Evolutionary conservation across 2,329 filamentous ascomycete genomes (phyloP), one percentile per base, ranked within the genome.

Genomic region (Penicillium sp.): DNA sequence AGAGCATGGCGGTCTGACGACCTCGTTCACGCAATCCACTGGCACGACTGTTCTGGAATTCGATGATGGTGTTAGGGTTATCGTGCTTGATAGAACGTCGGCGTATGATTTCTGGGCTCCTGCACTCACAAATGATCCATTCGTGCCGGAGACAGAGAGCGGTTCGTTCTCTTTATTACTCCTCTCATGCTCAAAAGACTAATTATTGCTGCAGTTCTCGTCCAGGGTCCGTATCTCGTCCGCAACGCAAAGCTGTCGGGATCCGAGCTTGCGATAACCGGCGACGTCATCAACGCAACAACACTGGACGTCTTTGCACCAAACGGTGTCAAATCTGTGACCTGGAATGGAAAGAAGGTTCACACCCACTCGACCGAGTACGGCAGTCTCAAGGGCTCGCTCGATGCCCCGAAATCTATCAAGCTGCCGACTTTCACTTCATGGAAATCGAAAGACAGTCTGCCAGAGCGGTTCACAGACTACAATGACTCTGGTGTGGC

Each of bases 21-120:
- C 81, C 0, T 75, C 76, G 0, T 85, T 83, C 54, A 80, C 76
- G 0, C 82, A 85, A 54, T 71, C 70, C 0, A 69, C 75, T 19
- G 83, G 83, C 0, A 76, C 79, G 52, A 81, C 78, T 17, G 68
- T 81, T 0, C 50, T 86, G 0, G 72, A 78, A 29, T 37, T 29
- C 6, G 69, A 82, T 9, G 73, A 75, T 4, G 80, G 82, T 53
- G 79, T 81, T 1, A 72, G 78, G 1, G 75, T 84, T 10, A 75
- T 85, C 17, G 69, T 87, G 1, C 72, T 86, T 15, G 83, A 86
- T 60, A 75, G 84, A 12, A 71, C 76, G 1, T 72, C 80, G 0
- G 84, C 84, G 0, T 86, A 85, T 65, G 71, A 77, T 0, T 84
- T 86, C 67, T 86, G 83, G 78, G 81, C 80, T 0, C 81, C 84